Base-by-base conservation (phyloP, 768 basidiomycete species). In the Kwoniella newhampshirensis region DNA sequence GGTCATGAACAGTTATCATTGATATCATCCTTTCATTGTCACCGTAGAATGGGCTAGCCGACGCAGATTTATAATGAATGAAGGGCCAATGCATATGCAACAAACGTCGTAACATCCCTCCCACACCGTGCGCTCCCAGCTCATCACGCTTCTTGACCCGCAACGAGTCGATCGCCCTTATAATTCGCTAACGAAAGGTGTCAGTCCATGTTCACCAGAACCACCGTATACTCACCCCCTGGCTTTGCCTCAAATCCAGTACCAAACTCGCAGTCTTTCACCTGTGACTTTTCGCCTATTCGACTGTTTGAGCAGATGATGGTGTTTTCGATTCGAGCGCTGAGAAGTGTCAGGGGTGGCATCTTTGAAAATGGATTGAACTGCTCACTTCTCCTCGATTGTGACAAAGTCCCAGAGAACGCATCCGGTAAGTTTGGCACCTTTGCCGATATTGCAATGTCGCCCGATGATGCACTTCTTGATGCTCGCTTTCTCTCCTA, bases 401-500 rank as follows among this genome's bases (percentile, higher is more conserved):
- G 88, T 82, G 66, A 91, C 93, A 67, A 94, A 91, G 70, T 96
- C 93, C 62, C 92, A 81, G 21, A 97, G 73, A 6, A 94, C 82
- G 63, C 88, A 92, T 11, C 88, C 87, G 2, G 80, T 81, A 44
- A 97, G 84, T 75, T 85, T 89, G n/a, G 83, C 87, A 81, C 86
- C 86, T 73, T 84, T 87, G 2, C 90, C 90, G 51, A 93, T 87
- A 15, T 85, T 78, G 63, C 90, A 92, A 71, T 93, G 91, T 57
- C 86, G 81, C 8, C 89, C 89, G 27, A 91, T 82, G 17, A 89
- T 80, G 1, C 84, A 85, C 66, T 84, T 85, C 73, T 91, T 94
- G 70, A 96, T 86, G 23, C 80, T 85, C 9, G 87, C 83, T 46
- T 84, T 83, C 69, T 93, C 92, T 1, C 84, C 85, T 4, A 97